Percentiles rank a stretch among this genome's conserved stretches.
Evolutionary conservation across 306 rosid species (phyloP).

Genomic region (Ceratonia siliqua): DNA sequence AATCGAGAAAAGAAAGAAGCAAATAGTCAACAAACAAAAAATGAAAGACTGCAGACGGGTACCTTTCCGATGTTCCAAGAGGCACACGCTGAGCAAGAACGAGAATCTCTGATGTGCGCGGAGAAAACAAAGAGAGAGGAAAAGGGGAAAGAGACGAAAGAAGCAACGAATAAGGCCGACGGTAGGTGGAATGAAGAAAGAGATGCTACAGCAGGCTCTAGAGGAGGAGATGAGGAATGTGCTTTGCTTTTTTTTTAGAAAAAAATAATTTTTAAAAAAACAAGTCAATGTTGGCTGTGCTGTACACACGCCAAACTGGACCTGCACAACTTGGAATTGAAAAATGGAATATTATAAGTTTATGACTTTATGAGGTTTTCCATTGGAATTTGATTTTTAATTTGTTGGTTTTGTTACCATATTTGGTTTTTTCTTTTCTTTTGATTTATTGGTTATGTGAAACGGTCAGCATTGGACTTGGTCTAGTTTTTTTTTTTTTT

Average conservation of each 20-base stretch:
- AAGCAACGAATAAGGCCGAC: conserved; percentile 35
- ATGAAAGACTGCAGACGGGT: conserved; percentile 5
- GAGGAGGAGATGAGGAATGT: conserved; percentile 1
- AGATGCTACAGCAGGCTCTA: not conserved
- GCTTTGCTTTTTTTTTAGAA: not conserved
- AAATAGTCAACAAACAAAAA: not conserved
- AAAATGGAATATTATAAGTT: no score
- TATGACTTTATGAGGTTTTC: not conserved
- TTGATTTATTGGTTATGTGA: no score
- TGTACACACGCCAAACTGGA: conserved; percentile 49
- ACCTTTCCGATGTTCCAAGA: conserved; percentile 41
- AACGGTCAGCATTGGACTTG: no score
- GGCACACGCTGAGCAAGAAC: conserved; percentile 32
- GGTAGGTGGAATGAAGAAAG: conserved; percentile 34
- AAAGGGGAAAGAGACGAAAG: not conserved
- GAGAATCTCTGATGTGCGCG: not conserved
- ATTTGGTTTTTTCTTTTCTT: no score
- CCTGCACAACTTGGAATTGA: conserved; percentile 25
- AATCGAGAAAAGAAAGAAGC: not conserved
- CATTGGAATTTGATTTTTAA: not conserved
- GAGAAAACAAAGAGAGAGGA: conserved; percentile 11
- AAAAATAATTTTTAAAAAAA: not conserved
- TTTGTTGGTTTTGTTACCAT: no score
- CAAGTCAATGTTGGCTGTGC: conserved; percentile 52
- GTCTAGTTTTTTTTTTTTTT: no score